Evolutionary conservation across 192 early-diverging fungal species (phyloP), one percentile per base, ranked within the genome.

Genomic region (Dissophora globulifera): DNA sequence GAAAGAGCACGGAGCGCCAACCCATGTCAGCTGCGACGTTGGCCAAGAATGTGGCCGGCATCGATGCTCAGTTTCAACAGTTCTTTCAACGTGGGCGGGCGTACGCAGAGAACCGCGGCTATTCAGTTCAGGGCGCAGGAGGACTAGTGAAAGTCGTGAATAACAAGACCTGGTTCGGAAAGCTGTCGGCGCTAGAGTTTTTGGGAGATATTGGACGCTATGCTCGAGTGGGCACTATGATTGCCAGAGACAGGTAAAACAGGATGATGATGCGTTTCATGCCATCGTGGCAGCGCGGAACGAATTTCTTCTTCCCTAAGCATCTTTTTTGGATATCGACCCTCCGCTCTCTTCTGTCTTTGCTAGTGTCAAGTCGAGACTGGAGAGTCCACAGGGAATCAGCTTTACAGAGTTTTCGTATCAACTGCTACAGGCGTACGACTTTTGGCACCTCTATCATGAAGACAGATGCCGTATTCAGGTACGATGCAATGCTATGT

Each of bases 371-470:
- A 89, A 90, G 61, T 86, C 87, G 12, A 86, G 96, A 6, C 61
- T 98, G 57, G 84, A 91, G 15, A 90, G 86, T 25, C 84, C 84
- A 3, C 90, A 93, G 43, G 96, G 96, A 2, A 95, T 98, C 75
- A 93, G 91, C 78, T 98, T 97, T 61, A 96, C 95, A 17, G 96
- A 98, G 63, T 98, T 98, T 49, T 88, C 95, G 6, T 98, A 98
- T 82, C 96, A 98, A 78, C 79, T 98, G 27, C 81, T 98, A 10
- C 96, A 98, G 69, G 95, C 91, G 1, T 95, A 95, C 74, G 96
- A 98, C 63, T 98, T 94, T 70, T 95, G 88, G 85, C 78, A 96
- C 58, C 80, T 98, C 27, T 89, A 91, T 65, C 79, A 85, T 41
- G 53, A 86, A 54, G 80, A 90, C 35, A 42, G 68, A 26, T 92